Evolutionary conservation across 495 filamentous ascomycete species (phyloP), one percentile per base, ranked within the genome.

Genomic region (Platismatia glauca): DNA sequence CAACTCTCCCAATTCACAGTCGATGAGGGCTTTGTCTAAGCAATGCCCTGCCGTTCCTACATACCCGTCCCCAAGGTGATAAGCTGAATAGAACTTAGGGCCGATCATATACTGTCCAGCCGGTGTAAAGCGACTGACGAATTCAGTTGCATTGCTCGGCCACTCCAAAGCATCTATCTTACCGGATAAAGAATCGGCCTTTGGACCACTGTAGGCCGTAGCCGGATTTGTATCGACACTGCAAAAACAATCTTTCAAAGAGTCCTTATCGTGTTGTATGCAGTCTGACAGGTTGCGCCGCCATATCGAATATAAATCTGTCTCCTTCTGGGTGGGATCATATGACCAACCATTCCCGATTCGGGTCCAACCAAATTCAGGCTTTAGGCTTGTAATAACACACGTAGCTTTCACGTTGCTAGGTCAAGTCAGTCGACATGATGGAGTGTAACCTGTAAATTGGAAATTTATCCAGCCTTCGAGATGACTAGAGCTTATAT

Each of bases 1-100:
- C 33, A 57, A 13, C 11, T 35, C 37, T 0, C 11, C 33, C 22
- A 57, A 7, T 13, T 35, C 24, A 12, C 29, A 8, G 13, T 35
- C 11, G 7, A 20, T 0, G 1, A 57, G 7, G 0, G 7, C 20
- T 4, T 35, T 22, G 11, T 57, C 11, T n/a, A 57, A 35, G 24
- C 55, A 57, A 41, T 57, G 55, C n/a, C 55, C 55, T 4, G 33
- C 55, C 34, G 55, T 57, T 37, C n/a, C 55, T 34, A 57, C 33
- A 35, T 22, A 57, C 9, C 55, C 55, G 2, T 57, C 16, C 1
- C 55, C 34, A 11, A 57, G 55, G 13, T 57, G 55, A 57, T 57
- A 57, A 41, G 34, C 55, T 9, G 55, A 57, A 18, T 18, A 57
- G 13, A 35, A 57, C 7, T 13, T 57, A 0, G 55, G 34, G 9